phyloP scores from a whole-genome alignment of 805 yeast genomes.

The Cyberlindnera meyerae region DNA sequence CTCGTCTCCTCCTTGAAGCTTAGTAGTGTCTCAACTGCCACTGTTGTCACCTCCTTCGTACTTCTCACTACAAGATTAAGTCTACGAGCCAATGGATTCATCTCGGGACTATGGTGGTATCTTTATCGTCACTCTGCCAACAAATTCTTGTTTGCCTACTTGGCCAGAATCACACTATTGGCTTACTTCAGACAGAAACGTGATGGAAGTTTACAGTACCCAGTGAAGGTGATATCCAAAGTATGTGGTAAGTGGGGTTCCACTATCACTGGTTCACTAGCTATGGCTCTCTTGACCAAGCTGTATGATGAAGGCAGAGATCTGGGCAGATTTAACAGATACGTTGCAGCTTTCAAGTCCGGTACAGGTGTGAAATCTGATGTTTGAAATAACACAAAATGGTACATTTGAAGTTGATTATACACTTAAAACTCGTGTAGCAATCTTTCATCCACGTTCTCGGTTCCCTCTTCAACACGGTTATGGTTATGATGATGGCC shows the following conservation, averaged over 20 bases:
- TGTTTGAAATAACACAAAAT: too few species aligned
- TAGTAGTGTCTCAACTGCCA: background rate
- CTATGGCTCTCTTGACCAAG: constrained; percentile 4
- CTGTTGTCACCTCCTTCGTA: constrained; percentile 8
- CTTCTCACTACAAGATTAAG: constrained; percentile 7
- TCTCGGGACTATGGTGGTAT: constrained; percentile 16
- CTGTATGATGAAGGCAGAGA: constrained; percentile 4
- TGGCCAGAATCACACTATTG: constrained; percentile 10
- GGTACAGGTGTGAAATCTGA: constrained; percentile 7
- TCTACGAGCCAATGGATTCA: constrained; percentile 12
- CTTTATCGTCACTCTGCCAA: constrained; percentile 5
- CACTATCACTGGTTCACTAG: constrained; percentile 6
- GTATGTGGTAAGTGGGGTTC: background rate
- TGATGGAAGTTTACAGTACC: constrained; percentile 1
- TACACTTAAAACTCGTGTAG: too few species aligned
- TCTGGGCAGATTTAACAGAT: constrained; percentile 6
- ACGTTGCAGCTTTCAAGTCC: constrained; percentile 4
- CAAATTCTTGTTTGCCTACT: constrained; percentile 2
- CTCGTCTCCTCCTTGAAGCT: background rate
- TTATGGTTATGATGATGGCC: background rate
- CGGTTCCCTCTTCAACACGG: background rate
- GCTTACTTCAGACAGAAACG: constrained; percentile 10
- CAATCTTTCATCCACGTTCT: background rate
- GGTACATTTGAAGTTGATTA: too few species aligned
- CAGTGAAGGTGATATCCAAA: background rate